Evolutionary conservation across 2,329 filamentous ascomycete species (phyloP).

Genomic region (Pseudocercospora cruenta): DNA sequence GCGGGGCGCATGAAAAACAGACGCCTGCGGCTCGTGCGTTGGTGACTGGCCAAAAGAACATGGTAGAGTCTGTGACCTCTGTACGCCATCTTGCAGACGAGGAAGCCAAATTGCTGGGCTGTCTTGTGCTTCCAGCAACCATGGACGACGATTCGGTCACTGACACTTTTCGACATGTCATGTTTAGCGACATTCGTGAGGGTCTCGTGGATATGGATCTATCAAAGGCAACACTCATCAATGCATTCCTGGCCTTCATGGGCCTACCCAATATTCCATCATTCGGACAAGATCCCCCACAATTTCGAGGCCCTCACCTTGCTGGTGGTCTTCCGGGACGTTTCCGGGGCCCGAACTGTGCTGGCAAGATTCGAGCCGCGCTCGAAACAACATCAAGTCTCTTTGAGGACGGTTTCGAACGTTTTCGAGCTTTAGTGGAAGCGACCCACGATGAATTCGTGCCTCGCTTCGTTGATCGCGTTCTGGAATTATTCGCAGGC

Average conservation of each 20-base stretch:
- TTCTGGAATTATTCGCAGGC: constrained; percentile 64
- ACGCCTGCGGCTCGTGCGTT: neutral
- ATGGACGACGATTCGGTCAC: constrained; percentile 67
- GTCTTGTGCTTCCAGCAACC: constrained; percentile 55
- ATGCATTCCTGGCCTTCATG: constrained; percentile 62
- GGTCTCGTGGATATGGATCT: constrained; percentile 53
- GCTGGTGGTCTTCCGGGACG: neutral
- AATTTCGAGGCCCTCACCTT: constrained; percentile 19
- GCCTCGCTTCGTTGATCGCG: constrained; percentile 40
- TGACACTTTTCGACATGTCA: constrained; percentile 80
- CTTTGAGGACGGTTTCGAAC: constrained; percentile 17
- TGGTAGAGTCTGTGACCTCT: neutral
- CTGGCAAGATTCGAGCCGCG: neutral
- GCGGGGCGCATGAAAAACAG: constrained; percentile 38
- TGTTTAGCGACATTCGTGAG: constrained; percentile 74
- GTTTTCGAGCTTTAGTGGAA: constrained; percentile 1
- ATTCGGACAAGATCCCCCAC: neutral
- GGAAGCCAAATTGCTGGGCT: constrained; percentile 36
- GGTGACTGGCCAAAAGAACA: neutral
- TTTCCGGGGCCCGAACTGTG: too few relatives aligned
- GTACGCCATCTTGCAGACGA: constrained; percentile 52
- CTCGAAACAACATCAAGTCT: constrained; percentile 9
- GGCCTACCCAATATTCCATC: constrained; percentile 57
- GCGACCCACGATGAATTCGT: neutral
- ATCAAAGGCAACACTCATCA: constrained; percentile 54